Percentiles rank a stretch among this genome's conserved stretches.
These are phyloP conservation scores for Filobasidium wieringae DNA, from an alignment of 768 basidiomycete genomes.

Conservation along the genomic window DNA sequence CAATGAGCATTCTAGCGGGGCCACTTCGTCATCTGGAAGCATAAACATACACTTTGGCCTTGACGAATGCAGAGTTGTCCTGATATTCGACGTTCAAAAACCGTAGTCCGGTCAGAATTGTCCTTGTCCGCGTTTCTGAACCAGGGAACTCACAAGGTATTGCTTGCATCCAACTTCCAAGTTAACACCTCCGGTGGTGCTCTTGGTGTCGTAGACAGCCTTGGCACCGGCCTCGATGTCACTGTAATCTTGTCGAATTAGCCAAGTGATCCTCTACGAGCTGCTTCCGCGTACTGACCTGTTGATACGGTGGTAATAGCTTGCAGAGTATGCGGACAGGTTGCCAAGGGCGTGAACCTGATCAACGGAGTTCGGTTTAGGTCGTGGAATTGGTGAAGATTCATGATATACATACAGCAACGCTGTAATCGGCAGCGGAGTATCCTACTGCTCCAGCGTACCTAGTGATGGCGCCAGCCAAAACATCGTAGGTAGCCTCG, in stretches of 20 bases:
- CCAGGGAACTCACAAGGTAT: slow-evolving; percentile 44
- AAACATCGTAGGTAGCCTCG: slow-evolving; percentile 94
- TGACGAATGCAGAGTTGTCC: slow-evolving; percentile 80
- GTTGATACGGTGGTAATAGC: slow-evolving; percentile 95
- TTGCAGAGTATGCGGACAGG: slow-evolving; percentile 81
- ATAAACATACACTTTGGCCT: slow-evolving; percentile 64
- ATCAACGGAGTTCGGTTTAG: slow-evolving; percentile 54
- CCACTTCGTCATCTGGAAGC: not conserved
- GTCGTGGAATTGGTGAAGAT: not conserved
- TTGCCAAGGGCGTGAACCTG: slow-evolving; percentile 91
- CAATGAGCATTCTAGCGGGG: not conserved
- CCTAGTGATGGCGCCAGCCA: slow-evolving; percentile 77
- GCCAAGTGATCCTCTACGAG: not conserved
- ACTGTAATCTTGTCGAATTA: slow-evolving; percentile 29
- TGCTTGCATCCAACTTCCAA: slow-evolving; percentile 94
- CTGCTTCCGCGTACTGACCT: slow-evolving; percentile 78
- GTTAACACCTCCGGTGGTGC: slow-evolving; percentile 68
- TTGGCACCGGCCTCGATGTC: slow-evolving; percentile 38
- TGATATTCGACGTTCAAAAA: slow-evolving; percentile 46
- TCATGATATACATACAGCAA: not conserved
- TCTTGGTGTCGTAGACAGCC: slow-evolving; percentile 90
- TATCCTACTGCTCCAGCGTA: slow-evolving; percentile 88
- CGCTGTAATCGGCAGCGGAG: slow-evolving; percentile 66
- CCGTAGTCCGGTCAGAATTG: slow-evolving; percentile 5
- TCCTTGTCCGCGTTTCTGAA: no score